phyloP scores from a whole-genome alignment of 306 rosid species.

The Vigna radiata region DNA sequence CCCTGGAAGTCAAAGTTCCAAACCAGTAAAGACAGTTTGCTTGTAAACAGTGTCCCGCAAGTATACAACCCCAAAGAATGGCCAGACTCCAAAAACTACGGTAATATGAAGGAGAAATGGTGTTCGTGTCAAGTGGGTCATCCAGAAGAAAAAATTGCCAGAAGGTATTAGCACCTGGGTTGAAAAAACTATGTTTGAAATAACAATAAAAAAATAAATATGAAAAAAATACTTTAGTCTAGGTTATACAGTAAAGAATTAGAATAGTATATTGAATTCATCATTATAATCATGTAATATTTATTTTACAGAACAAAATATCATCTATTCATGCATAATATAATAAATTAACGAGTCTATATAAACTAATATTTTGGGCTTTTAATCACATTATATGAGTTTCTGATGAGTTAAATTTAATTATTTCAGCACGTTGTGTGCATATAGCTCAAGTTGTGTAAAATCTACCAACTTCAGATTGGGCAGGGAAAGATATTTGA shows the following conservation, averaged over 20 bases:
- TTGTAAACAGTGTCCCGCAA: conserved; percentile 8
- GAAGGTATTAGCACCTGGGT: conserved; percentile 41
- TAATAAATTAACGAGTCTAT: too few species aligned
- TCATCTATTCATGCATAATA: too few species aligned
- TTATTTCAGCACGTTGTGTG: background rate
- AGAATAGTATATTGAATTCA: background rate
- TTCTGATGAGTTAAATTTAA: conserved; percentile 23
- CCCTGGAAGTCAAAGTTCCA: conserved; percentile 24
- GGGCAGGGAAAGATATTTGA: conserved; percentile 8
- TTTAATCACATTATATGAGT: conserved; percentile 31
- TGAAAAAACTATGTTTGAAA: conserved; percentile 38
- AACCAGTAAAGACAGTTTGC: conserved; percentile 38
- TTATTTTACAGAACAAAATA: too few species aligned
- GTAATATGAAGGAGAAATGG: conserved; percentile 10
- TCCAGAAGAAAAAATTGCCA: conserved; percentile 21
- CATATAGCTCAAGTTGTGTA: too few species aligned
- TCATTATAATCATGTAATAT: too few species aligned
- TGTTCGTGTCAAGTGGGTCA: conserved; percentile 5
- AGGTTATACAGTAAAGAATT: background rate
- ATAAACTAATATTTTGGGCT: background rate
- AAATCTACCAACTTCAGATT: conserved; percentile 20
- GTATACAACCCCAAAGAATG: background rate
- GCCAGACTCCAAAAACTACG: conserved; percentile 23
- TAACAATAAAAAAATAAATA: conserved; percentile 9
- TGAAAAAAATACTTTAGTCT: conserved; percentile 18